Evolutionary conservation across 1,284 basidiomycete genomes (phyloP).

Genomic region (Cystobasidium sp.): DNA sequence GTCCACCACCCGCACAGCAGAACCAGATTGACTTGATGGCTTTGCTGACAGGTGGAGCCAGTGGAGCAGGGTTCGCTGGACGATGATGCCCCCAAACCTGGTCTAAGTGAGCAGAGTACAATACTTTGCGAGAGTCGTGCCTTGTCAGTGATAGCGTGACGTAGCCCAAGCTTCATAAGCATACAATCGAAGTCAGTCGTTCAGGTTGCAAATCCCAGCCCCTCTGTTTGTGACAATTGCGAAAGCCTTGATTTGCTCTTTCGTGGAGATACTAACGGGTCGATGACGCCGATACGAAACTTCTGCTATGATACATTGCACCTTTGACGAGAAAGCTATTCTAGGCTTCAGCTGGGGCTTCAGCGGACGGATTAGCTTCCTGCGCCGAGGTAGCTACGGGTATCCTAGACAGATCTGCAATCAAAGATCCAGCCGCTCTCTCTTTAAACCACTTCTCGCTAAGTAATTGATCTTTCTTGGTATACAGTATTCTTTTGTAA

Average conservation of each 20-base stretch:
- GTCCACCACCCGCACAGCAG: constrained; percentile 25
- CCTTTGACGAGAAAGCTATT: no score
- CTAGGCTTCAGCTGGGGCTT: no score
- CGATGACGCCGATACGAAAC: no score
- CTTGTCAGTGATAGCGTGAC: not conserved
- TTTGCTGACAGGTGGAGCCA: constrained; percentile 27
- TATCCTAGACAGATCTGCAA: constrained; percentile 35
- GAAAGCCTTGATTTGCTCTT: no score
- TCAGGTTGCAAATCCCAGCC: no score
- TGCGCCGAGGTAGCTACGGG: constrained; percentile 14
- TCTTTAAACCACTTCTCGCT: constrained; percentile 49
- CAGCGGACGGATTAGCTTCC: not conserved
- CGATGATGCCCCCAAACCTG: not conserved
- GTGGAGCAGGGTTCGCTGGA: constrained; percentile 3
- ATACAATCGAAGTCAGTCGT: no score
- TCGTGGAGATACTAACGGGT: no score
- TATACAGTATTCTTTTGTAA: constrained; percentile 46
- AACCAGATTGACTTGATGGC: constrained; percentile 44
- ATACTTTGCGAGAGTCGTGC: not conserved
- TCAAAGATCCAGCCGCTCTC: constrained; percentile 27
- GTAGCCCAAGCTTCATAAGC: no score
- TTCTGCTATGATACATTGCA: no score
- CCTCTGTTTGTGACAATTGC: no score
- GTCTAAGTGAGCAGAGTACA: no score
- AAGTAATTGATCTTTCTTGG: constrained; percentile 48